A percentile compares a stretch with the other conserved stretches of the same genome.
Evolutionary conservation across 306 rosid genomes (phyloP).

Genomic region (Sophora flavescens): DNA sequence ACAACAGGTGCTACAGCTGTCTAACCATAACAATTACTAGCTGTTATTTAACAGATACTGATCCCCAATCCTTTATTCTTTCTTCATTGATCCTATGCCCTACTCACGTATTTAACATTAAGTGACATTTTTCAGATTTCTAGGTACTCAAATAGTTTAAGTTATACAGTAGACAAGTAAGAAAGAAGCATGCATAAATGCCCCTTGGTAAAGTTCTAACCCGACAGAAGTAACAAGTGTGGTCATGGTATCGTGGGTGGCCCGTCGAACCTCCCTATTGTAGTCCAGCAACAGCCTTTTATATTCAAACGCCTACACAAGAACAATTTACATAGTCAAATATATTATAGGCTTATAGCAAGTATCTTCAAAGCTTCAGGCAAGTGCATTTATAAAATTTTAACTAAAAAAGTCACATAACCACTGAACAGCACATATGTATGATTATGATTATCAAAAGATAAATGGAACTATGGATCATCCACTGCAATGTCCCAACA

Average conservation of each 20-base stretch:
- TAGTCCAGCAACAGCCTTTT: conserved; percentile 93
- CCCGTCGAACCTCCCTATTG: conserved; percentile 93
- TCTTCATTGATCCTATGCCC: not conserved
- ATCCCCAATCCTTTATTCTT: not conserved
- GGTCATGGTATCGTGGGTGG: conserved; percentile 90
- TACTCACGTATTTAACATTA: not conserved
- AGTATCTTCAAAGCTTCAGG: conserved; percentile 28
- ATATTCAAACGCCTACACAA: conserved; percentile 82
- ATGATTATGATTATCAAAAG: conserved; percentile 2
- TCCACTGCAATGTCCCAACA: conserved; percentile 1
- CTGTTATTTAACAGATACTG: not conserved
- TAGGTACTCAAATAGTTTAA: conserved; percentile 36
- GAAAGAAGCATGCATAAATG: conserved; percentile 43
- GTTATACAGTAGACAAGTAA: conserved; percentile 30
- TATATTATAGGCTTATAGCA: conserved; percentile 22
- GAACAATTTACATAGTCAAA: conserved; percentile 37
- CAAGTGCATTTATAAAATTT: not conserved
- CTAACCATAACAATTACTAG: not conserved
- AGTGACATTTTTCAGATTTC: conserved; percentile 32
- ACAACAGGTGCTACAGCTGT: not conserved
- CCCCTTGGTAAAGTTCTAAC: conserved; percentile 58
- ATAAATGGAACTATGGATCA: conserved; percentile 1
- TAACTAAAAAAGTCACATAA: not conserved
- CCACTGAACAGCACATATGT: conserved; percentile 7
- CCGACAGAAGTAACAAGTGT: conserved; percentile 72